Evolutionary conservation across 2,329 filamentous ascomycete species (phyloP), one percentile per base, ranked within the genome.

Genomic region (Fusarium anguioides): DNA sequence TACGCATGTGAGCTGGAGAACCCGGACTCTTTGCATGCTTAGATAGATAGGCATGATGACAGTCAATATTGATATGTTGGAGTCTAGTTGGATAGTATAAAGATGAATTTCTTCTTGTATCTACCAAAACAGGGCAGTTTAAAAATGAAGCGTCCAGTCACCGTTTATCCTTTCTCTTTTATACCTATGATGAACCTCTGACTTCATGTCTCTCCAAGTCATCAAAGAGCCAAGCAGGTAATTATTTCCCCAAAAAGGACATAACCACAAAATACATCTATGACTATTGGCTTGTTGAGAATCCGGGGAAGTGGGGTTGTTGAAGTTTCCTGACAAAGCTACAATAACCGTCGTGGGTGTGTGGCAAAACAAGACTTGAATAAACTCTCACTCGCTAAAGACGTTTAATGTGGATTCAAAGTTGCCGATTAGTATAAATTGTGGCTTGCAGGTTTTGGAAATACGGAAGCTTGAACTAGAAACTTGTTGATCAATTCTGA

Each of bases 1-100:
- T 64, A 66, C 12, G 51, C 40, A 10, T 64, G 40, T 18, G 54
- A 49, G 59, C 67, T 65, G 18, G 55, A 58, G 51, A 69, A 64
- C 37, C n/a, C 23, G 58, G 14, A 60, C 58, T 35, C 40, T 46
- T 40, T 58, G 46, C 54, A 65, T 47, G 29, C 37, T 48, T 2
- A 62, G 35, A 33, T 56, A 67, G 40, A 70, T 64, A 18, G 55
- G 48, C 44, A 61, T 64, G 5, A 18, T 45, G 17, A 5, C 0
- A 20, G 35, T 36, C 1, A 17, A 31, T 35, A 23, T 23, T 15
- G 27, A 26, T 21, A 14, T 4, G 11, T 27, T 18, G 3, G 2
- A 23, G 14, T 5, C 27, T 27, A 9, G 6, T 8, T 5, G 9
- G 5, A 20, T n/a, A 35, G 10, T 35, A 3, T 31, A 6, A 10